Base-by-base conservation (phyloP, 805 yeast species). In the Suhomyces sp. region DNA sequence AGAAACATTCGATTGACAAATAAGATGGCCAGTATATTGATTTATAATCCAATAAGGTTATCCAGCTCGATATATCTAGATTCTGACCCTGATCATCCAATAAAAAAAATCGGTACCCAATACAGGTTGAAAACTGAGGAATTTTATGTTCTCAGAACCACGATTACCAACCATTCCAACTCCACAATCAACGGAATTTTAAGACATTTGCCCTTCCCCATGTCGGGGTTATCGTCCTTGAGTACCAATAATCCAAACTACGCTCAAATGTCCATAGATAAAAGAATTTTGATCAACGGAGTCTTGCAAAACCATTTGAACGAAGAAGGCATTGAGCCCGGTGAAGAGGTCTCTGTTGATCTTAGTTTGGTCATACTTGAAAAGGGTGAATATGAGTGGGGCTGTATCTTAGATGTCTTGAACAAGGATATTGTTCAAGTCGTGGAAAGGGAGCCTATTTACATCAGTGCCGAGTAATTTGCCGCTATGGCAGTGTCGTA, bases 371-470 rank as follows among this genome's bases (percentile, higher is more conserved):
- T 86, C 17, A 80, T 90, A 4, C 70, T 92, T 38, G 92, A 88
- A 51, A 77, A 78, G 45, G 98, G 97, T 1, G 86, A 82, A 47
- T 91, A 86, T 64, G 94, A 89, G 65, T 86, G 96, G 87, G 90
- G 92, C 1, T 53, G 69, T 7, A 55, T 74, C 1, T 60, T 75
- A 44, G 78, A 75, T 44, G 55, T 59, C 0, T 40, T 63, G 13
- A 56, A 57, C 49, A 60, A 57, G 22, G 55, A 61, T 12, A 55
- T 41, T 29, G 46, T 54, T 33, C 61, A 64, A 45, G 54, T 62
- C 1, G 61, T 64, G 15, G 62, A 67, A 22, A 57, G 72, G 49
- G 74, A 72, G 38, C 73, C 78, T 1, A 57, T 71, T n/a, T 63
- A 61, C 54, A 67, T 73, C 44, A 50, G 54, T 27, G 73, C 69